Conservation (phyloP, 257 asterid genomes). For the Marsdenia floribunda region DNA sequence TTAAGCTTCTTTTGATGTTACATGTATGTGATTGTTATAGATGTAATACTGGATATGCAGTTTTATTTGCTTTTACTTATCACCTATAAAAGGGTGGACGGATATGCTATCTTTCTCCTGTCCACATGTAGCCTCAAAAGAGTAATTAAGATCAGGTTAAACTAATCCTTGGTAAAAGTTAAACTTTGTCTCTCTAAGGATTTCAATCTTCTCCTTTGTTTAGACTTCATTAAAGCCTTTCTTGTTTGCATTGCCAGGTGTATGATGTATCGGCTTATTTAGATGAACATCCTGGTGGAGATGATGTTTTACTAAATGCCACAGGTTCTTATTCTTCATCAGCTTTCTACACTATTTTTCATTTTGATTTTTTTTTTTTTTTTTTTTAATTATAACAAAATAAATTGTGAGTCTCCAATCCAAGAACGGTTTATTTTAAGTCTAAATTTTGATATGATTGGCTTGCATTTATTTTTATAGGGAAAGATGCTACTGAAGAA, state of each 20-base stretch:
- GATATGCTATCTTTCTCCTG: neutral
- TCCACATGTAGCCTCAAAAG: neutral
- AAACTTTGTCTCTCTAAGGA: neutral
- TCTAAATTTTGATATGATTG: neutral
- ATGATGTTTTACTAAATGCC: slow-evolving; percentile 60
- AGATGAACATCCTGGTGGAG: slow-evolving; percentile 98
- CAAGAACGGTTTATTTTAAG: neutral
- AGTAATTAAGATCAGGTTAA: neutral
- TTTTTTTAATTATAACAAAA: neutral
- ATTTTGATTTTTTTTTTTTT: slow-evolving; percentile 4
- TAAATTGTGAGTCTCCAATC: neutral
- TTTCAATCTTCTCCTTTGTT: neutral
- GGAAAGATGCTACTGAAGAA: slow-evolving; percentile 89
- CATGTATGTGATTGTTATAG: neutral
- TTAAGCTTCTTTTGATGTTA: neutral
- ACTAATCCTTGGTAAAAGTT: neutral
- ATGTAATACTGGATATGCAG: neutral
- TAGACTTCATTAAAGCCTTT: neutral
- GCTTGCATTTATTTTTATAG: slow-evolving; percentile 25
- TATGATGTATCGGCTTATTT: slow-evolving; percentile 81
- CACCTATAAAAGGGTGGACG: neutral
- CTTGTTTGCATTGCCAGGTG: slow-evolving; percentile 50
- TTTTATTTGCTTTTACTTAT: neutral
- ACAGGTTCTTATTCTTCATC: slow-evolving; percentile 40
- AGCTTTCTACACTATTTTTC: neutral